These are phyloP conservation scores for Elongisporangium anandrum DNA, from an alignment of 352 stramenopile species.

Conservation along the genomic window DNA sequence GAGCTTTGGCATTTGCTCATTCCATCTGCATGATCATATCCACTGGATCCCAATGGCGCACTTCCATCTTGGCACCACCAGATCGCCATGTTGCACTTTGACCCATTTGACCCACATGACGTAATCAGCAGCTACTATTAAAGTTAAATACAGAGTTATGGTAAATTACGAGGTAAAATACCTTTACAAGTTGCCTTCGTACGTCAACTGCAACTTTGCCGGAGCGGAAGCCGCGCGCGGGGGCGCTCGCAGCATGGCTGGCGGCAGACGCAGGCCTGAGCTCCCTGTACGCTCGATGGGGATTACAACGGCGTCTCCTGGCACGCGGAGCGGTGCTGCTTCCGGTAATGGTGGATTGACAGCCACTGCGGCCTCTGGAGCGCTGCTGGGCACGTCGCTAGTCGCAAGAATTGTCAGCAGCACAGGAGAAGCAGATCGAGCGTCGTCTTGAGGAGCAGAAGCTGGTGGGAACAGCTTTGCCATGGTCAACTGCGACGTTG, in stretches of 20 bases:
- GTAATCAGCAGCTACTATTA: neutral
- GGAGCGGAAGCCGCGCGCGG: neutral
- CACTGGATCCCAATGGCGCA: neutral
- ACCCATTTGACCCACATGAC: neutral
- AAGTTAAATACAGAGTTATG: no score
- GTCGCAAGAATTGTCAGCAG: neutral
- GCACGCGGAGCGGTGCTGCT: neutral
- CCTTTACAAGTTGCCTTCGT: neutral
- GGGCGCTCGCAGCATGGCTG: neutral
- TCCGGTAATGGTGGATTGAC: neutral
- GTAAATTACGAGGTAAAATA: no score
- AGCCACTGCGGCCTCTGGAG: neutral
- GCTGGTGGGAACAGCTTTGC: neutral
- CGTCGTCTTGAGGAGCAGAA: neutral
- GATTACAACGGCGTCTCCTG: neutral
- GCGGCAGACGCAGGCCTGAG: neutral
- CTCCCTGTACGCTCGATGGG: neutral
- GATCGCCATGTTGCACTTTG: neutral
- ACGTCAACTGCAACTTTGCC: neutral
- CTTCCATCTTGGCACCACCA: neutral
- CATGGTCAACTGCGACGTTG: neutral
- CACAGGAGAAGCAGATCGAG: neutral
- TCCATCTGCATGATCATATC: neutral
- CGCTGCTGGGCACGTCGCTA: neutral
- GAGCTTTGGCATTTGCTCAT: neutral